These are phyloP conservation scores for Wickerhamomyces bovis DNA, from an alignment of 805 yeast genomes.

Conservation along the genomic window DNA sequence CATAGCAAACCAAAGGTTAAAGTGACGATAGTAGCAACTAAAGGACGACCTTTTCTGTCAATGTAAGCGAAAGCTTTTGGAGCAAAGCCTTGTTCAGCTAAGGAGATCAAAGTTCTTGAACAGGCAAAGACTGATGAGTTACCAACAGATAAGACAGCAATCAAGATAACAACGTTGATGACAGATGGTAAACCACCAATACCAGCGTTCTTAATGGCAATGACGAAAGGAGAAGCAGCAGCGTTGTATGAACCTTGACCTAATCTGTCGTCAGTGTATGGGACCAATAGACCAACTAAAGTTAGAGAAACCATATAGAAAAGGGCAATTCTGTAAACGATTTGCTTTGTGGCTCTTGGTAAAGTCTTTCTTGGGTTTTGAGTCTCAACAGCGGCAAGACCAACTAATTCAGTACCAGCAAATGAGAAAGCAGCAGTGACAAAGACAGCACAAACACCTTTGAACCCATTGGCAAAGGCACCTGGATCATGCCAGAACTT, in stretches of 20 bases:
- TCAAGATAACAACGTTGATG: conserved; percentile 54
- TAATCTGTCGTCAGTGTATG: conserved; percentile 43
- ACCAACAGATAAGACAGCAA: conserved; percentile 48
- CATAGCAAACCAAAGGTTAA: conserved; percentile 48
- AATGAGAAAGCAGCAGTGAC: conserved; percentile 49
- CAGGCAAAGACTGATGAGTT: conserved; percentile 50
- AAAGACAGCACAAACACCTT: conserved; percentile 51
- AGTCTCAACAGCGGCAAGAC: conserved; percentile 49
- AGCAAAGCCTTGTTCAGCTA: conserved; percentile 46
- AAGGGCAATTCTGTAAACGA: conserved; percentile 49
- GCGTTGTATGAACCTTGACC: conserved; percentile 53
- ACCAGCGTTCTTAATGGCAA: conserved; percentile 56
- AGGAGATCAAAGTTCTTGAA: conserved; percentile 47
- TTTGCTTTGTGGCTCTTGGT: conserved; percentile 48
- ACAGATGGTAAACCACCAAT: conserved; percentile 54
- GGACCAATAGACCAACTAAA: conserved; percentile 55
- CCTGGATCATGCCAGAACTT: conserved; percentile 49
- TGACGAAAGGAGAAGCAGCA: conserved; percentile 60
- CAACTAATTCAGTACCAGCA: conserved; percentile 62
- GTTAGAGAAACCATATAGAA: conserved; percentile 55
- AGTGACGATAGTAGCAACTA: conserved; percentile 39
- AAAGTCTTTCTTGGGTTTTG: conserved; percentile 49
- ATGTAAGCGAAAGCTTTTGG: conserved; percentile 42
- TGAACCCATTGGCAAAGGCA: conserved; percentile 56
- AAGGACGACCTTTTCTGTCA: conserved; percentile 48